These are phyloP conservation scores for Scheffersomyces lignicola DNA, from an alignment of 1,139 yeast genomes.

Conservation along the genomic window DNA sequence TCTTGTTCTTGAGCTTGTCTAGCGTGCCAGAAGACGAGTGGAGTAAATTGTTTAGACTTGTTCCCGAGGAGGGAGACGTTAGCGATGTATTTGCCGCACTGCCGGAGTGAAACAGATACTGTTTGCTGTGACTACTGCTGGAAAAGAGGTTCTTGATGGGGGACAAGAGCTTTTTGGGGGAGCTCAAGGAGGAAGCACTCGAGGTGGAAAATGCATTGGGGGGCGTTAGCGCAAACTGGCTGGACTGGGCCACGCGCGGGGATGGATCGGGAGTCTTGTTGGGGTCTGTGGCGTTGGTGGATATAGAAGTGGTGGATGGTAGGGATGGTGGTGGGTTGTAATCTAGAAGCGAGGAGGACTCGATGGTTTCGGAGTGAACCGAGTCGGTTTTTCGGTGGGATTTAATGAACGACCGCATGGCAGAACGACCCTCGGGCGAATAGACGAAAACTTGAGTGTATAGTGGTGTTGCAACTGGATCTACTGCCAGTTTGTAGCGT, in stretches of 20 bases:
- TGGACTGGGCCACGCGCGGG: conserved; percentile 19
- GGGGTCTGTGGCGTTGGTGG: conserved; percentile 7
- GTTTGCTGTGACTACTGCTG: conserved; percentile 1
- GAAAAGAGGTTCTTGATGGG: conserved; percentile 45
- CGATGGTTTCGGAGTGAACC: conserved; percentile 12
- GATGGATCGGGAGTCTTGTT: conserved; percentile 21
- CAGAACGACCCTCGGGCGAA: too few relatives aligned
- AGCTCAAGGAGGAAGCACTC: conserved; percentile 21
- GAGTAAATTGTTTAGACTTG: neutral
- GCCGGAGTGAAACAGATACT: conserved; percentile 16
- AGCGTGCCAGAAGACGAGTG: neutral
- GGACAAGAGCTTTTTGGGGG: conserved; percentile 44
- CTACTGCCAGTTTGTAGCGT: too few relatives aligned
- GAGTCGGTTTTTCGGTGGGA: conserved; percentile 38
- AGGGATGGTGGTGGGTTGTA: conserved; percentile 5
- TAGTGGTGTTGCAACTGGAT: too few relatives aligned
- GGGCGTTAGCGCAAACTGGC: conserved; percentile 30
- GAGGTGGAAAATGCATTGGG: conserved; percentile 12
- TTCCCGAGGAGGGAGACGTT: neutral
- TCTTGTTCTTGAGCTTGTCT: conserved; percentile 2
- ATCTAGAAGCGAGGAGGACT: conserved; percentile 8
- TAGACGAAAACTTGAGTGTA: neutral
- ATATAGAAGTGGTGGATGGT: conserved; percentile 7
- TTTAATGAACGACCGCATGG: conserved; percentile 50
- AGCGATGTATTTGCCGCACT: neutral